phyloP scores from a whole-genome alignment of 805 yeast species.

The Teunomyces pallodes region DNA sequence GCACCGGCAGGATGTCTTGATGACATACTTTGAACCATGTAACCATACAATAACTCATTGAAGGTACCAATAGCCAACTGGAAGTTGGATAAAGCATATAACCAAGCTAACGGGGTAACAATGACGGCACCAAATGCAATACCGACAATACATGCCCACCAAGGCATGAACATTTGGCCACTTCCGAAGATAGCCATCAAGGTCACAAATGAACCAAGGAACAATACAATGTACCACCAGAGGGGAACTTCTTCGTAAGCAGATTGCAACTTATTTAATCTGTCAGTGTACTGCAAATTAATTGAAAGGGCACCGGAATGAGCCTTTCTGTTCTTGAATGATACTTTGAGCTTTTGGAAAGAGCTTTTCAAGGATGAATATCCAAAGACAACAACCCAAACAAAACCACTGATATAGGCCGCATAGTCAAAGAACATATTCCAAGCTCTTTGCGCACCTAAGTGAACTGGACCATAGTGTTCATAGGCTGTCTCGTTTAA shows the following conservation, averaged over 20 bases:
- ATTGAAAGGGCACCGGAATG: constrained; percentile 8
- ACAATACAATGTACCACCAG: constrained; percentile 41
- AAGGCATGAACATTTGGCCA: constrained; percentile 38
- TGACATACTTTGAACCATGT: constrained; percentile 34
- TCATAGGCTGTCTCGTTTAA: constrained; percentile 48
- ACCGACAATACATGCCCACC: constrained; percentile 46
- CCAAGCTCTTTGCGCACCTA: constrained; percentile 51
- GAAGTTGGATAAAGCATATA: constrained; percentile 50
- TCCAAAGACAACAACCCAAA: constrained; percentile 44
- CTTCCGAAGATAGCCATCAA: constrained; percentile 32
- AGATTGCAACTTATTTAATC: constrained; percentile 42
- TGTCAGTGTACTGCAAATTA: constrained; percentile 32
- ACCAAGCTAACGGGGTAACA: constrained; percentile 49
- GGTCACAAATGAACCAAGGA: constrained; percentile 33
- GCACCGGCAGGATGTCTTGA: constrained; percentile 47
- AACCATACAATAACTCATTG: constrained; percentile 49
- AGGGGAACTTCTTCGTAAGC: constrained; percentile 41
- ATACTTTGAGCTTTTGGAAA: constrained; percentile 10
- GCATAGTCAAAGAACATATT: constrained; percentile 54
- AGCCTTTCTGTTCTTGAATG: constrained; percentile 5
- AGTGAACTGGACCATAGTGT: constrained; percentile 41
- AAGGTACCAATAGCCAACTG: constrained; percentile 53
- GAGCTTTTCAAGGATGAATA: constrained; percentile 22
- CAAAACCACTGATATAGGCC: constrained; percentile 47
- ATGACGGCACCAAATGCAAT: constrained; percentile 43